Base-by-base conservation (phyloP, 257 asterid genomes). In the Solanum gracilifrons region DNA sequence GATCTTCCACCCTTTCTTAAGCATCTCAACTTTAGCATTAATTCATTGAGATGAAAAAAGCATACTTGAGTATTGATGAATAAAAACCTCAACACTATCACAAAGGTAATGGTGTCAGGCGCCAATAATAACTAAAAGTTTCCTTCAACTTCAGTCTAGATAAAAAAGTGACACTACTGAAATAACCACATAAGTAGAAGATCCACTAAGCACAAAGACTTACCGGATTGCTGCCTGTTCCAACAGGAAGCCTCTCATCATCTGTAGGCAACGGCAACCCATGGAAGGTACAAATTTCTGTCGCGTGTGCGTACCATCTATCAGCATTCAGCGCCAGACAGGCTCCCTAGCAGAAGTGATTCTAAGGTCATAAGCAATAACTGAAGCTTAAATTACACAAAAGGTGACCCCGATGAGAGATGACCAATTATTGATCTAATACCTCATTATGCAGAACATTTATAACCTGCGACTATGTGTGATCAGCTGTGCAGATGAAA, bases 141-240 rank as follows among this genome's bases (percentile, higher is more conserved):
- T 36, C 66, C 69, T 80, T 80, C 41, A 46, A 80, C 20, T 9
- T 29, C 20, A 27, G 41, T 46, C 43, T 29, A 31, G 85, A 48
- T 58, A 80, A 27, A 80, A 80, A 48, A 29, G 29, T 27, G 41
- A 46, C 10, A 29, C 20, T 46, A 80, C 48, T 39, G 66, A 29
- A 80, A 27, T 16, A 46, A 46, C 10, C 85, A 80, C 25, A 16
- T 29, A 64, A 80, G 20, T 48, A 31, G 43, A 80, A 48, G 69
- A 48, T 46, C 69, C 29, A 51, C 29, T 16, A 80, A 80, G 84
- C 84, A 76, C 48, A 84, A 83, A 64, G 88, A 93, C 99, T 91
- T 94, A 96, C 99, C 88, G 99, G 99, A 90, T 97, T 97, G 91
- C 99, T 97, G 84, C 99, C 99, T 21, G 94, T 96, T 89, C 99